These are phyloP conservation scores for Metschnikowia henanensis DNA, from an alignment of 805 yeast species.

Conservation along the genomic window DNA sequence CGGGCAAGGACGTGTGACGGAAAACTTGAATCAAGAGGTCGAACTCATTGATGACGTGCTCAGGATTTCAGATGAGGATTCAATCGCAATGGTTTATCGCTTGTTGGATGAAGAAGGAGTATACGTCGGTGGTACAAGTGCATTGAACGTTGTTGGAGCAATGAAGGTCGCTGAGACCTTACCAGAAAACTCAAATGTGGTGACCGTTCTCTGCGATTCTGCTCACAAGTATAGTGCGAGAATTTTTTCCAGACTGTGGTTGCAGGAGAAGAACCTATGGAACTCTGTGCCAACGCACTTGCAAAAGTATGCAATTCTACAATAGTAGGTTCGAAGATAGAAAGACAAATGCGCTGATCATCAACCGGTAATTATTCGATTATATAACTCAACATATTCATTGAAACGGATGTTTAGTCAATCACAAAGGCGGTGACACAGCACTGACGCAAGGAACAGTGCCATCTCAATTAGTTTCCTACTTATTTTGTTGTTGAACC, in stretches of 20 bases:
- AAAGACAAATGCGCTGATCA: too few relatives aligned
- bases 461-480: too few relatives aligned
- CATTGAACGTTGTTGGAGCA: constrained; percentile 90
- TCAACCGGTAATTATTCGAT: too few relatives aligned
- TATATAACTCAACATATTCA: too few relatives aligned
- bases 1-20: constrained; percentile 93
- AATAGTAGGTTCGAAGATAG: too few relatives aligned
- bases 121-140: constrained; percentile 88
- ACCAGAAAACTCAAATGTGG: constrained; percentile 81
- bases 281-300: constrained; percentile 68
- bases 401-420: too few relatives aligned
- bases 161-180: constrained; percentile 67
- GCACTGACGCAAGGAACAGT: too few relatives aligned
- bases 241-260: constrained; percentile 76
- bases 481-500: too few relatives aligned
- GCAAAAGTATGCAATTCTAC: constrained; percentile 64
- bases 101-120: constrained; percentile 88
- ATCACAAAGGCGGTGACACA: too few relatives aligned
- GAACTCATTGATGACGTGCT: constrained; percentile 78
- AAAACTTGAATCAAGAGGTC: constrained; percentile 72
- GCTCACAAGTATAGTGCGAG: constrained; percentile 88
- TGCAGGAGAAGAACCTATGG: constrained; percentile 64
- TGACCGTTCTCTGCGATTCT: constrained; percentile 86
- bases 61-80: constrained; percentile 72
- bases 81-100: constrained; percentile 82